Percentiles rank a stretch among this genome's conserved stretches.
Evolutionary conservation across 2,329 filamentous ascomycete species (phyloP).

Genomic region (Parascedosporium putredinis): DNA sequence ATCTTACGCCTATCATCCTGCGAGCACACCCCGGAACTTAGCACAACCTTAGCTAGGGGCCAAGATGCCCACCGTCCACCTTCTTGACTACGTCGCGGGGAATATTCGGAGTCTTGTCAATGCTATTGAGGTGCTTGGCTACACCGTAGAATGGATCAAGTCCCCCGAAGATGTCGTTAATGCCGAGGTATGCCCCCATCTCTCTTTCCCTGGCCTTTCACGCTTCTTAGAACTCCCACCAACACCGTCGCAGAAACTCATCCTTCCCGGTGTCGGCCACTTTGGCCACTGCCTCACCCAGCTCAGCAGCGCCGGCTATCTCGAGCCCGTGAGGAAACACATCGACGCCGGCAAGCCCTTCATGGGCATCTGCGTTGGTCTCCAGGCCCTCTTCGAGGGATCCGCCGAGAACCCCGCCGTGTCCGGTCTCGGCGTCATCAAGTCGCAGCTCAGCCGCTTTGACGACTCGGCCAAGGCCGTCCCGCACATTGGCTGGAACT

Average conservation of each 20-base stretch:
- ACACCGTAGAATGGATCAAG: constrained; percentile 83
- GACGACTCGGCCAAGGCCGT: constrained; percentile 71
- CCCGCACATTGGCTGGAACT: constrained; percentile 99
- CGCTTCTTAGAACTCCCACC: constrained; percentile 9
- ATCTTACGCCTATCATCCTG: no score
- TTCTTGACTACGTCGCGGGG: constrained; percentile 85
- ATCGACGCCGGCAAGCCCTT: constrained; percentile 90
- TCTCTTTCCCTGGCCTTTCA: not conserved
- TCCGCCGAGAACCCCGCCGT: constrained; percentile 69
- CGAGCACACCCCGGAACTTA: no score
- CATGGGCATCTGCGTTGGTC: constrained; percentile 92
- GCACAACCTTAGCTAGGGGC: constrained; percentile 9
- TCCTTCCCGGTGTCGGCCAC: constrained; percentile 92
- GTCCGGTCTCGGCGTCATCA: constrained; percentile 66
- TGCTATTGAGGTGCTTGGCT: constrained; percentile 92
- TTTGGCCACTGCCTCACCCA: constrained; percentile 92
- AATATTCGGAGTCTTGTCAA: constrained; percentile 95
- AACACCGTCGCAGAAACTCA: constrained; percentile 58
- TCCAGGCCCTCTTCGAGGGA: constrained; percentile 81
- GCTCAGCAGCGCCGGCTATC: constrained; percentile 69
- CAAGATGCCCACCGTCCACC: constrained; percentile 65
- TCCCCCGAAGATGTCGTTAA: constrained; percentile 73
- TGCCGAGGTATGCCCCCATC: constrained; percentile 57
- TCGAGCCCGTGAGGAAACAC: constrained; percentile 72
- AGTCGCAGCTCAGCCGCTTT: constrained; percentile 64